Base-by-base conservation (phyloP, 805 yeast species). In the Candida railenensis region DNA sequence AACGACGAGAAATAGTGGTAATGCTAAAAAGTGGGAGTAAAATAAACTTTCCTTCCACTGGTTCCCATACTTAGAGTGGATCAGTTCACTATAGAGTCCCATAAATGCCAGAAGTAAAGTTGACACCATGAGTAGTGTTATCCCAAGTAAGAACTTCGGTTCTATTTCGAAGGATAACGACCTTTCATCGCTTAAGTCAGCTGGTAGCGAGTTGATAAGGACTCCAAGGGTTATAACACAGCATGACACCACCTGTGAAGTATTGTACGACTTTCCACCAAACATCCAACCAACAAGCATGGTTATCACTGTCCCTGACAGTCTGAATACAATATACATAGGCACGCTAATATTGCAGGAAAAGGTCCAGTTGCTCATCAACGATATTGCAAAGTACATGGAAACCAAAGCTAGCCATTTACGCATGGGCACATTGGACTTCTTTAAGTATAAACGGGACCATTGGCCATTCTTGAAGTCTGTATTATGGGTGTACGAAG, bases 41-140 rank as follows among this genome's bases (percentile, higher is more conserved):
- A 86, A 85, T 39, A 86, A 58, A 32, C 77, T 73, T 53, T 85
- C 90, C 46, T 75, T 67, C 91, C 91, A 85, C 44, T 76, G 75
- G 45, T 71, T 71, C 4, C 87, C 86, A 56, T 82, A 79, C 18
- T 52, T 53, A 12, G 59, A 59, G 53, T 69, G 77, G 0, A 83
- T 73, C 42, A 60, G 61, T 54, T 85, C 89, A 37, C 75, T 75
- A 56, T 77, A 73, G 16, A 83, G 68, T 1, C 87, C 84, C 66
- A 81, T 70, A n/a, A 81, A 53, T 0, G 88, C 79, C 11, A 77
- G 72, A 9, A 82, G 51, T 0, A 79, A 54, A 5, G 84, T 77
- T 0, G 87, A 75, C 2, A 76, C 34, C 2, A 73, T 42, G 8
- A 83, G 62, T 1, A 80, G 56, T 21, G 57, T 22, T 32, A 80